Conservation (phyloP, 306 rosid genomes). For the Crotalaria pallida region DNA sequence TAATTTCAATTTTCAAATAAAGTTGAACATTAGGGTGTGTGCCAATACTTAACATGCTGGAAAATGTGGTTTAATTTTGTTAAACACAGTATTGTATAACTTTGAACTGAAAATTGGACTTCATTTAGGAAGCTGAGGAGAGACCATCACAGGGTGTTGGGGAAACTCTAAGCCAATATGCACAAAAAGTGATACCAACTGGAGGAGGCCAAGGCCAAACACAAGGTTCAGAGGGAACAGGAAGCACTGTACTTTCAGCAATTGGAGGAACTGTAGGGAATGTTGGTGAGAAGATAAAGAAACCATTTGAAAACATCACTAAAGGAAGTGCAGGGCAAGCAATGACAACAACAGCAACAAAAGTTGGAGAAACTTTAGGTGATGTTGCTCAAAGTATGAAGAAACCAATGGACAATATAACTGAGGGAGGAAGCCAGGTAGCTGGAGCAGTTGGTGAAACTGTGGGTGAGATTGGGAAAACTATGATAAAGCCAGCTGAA, state of each 20-base stretch:
- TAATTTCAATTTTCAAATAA: neutral
- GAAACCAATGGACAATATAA: neutral
- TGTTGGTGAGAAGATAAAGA: constrained; percentile 21
- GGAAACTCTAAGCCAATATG: constrained; percentile 14
- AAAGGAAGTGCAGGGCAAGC: neutral
- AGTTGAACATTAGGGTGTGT: neutral
- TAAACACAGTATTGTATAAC: neutral
- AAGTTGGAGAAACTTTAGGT: neutral
- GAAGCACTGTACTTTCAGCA: constrained; percentile 17
- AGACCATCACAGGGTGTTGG: constrained; percentile 20
- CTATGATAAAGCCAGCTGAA: constrained; percentile 22
- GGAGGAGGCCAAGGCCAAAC: neutral
- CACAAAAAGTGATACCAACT: neutral
- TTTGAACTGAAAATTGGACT: constrained; percentile 5
- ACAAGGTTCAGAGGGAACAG: constrained; percentile 16
- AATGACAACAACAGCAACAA: neutral
- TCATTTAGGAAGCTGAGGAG: constrained; percentile 20
- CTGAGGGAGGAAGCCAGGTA: constrained; percentile 20
- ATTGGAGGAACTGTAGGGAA: constrained; percentile 8
- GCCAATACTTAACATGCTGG: neutral
- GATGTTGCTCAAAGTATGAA: neutral
- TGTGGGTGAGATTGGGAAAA: constrained; percentile 27
- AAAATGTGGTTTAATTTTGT: neutral
- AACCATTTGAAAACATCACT: constrained; percentile 4
- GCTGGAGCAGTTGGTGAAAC: constrained; percentile 37